phyloP scores from a whole-genome alignment of 805 yeast species.

The Huiozyma naganishii region DNA sequence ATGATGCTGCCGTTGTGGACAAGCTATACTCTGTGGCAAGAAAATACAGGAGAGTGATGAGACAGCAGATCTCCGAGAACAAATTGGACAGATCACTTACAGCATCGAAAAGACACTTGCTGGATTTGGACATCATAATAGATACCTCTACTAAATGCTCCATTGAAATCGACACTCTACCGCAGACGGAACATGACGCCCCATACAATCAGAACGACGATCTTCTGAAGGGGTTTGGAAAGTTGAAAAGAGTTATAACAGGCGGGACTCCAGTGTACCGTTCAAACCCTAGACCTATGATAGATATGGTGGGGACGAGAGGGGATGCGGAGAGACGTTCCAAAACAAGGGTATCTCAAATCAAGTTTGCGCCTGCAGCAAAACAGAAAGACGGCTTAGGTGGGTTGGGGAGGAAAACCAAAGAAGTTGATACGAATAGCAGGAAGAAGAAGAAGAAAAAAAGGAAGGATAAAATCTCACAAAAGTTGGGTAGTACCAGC shows the following conservation, averaged over 20 bases:
- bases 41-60: constrained; percentile 11
- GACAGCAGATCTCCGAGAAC: constrained; percentile 6
- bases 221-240: constrained; percentile 10
- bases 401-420: constrained; percentile 3
- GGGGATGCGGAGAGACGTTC: not conserved
- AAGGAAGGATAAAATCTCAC: constrained; percentile 19
- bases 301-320: constrained; percentile 11
- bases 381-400: constrained; percentile 15
- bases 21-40: constrained; percentile 11
- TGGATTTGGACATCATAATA: constrained; percentile 13
- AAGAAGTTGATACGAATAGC: not conserved
- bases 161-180: constrained; percentile 14
- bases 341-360: not conserved
- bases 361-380: constrained; percentile 18
- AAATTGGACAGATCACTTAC: constrained; percentile 5
- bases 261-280: constrained; percentile 9
- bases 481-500: constrained; percentile 3
- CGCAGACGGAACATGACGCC: not conserved
- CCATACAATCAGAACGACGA: not conserved
- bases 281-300: constrained; percentile 3
- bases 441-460: not conserved
- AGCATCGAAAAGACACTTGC: constrained; percentile 3
- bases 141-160: constrained; percentile 16
- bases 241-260: constrained; percentile 19
- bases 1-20: constrained; percentile 6